These are phyloP conservation scores for Fusarium keratoplasticum DNA, from an alignment of 2,329 filamentous ascomycete species.

Conservation along the genomic window DNA sequence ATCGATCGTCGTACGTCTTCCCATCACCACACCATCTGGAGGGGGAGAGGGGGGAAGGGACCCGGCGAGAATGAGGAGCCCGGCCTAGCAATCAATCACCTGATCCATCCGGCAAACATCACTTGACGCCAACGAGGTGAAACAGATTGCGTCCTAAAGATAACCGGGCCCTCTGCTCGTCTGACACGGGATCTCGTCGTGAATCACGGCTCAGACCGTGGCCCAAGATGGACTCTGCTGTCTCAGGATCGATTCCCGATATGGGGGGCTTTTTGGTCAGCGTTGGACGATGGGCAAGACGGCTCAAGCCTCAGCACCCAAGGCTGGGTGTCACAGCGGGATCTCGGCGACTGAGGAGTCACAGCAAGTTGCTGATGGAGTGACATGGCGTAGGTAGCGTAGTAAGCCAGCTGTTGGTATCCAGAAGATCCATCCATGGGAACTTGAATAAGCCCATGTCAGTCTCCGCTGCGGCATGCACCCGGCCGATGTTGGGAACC, in stretches of 20 bases:
- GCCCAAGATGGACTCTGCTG: neutral
- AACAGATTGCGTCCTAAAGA: constrained; percentile 35
- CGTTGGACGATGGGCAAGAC: neutral
- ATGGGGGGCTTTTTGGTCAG: neutral
- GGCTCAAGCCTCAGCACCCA: neutral
- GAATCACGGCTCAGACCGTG: constrained; percentile 9
- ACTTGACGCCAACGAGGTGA: constrained; percentile 35
- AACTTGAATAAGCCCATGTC: neutral
- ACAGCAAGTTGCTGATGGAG: constrained; percentile 5
- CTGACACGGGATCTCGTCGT: constrained; percentile 12
- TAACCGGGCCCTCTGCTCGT: constrained; percentile 15
- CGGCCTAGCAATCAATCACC: constrained; percentile 26
- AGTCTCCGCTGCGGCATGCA: constrained; percentile 20
- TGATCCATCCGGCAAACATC: constrained; percentile 31
- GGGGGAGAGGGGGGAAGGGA: constrained; percentile 8
- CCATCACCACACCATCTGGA: constrained; percentile 17
- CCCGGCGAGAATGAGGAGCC: constrained; percentile 8
- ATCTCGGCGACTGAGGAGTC: neutral
- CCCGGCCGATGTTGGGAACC: constrained; percentile 13
- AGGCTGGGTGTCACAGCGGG: constrained; percentile 6
- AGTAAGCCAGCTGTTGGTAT: neutral
- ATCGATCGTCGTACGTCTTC: constrained; percentile 1
- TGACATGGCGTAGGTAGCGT: neutral
- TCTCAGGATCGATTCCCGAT: neutral
- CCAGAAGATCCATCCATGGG: neutral